Percentiles rank a stretch among this genome's conserved stretches.
Evolutionary conservation across 2,329 filamentous ascomycete species (phyloP).

Genomic region (Cercospora sp.): DNA sequence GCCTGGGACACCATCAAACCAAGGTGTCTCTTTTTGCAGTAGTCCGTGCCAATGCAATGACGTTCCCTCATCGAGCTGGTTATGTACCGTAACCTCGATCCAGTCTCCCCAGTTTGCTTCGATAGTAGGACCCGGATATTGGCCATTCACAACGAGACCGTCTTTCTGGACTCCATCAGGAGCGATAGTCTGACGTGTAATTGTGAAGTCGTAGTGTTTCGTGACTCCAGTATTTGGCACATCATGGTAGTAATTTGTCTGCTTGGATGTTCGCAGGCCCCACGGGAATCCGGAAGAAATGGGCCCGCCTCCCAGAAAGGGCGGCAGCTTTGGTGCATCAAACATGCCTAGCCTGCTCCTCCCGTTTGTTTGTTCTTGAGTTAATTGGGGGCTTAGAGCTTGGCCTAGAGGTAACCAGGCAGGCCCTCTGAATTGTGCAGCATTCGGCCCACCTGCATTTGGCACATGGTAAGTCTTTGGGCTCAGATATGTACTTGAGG

Average conservation of each 20-base stretch:
- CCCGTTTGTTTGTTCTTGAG: constrained; percentile 32
- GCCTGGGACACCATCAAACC: constrained; percentile 51
- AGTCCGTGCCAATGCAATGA: constrained; percentile 57
- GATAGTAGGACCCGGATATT: constrained; percentile 39
- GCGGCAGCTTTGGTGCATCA: constrained; percentile 29
- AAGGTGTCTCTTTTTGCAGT: constrained; percentile 54
- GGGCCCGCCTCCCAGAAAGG: constrained; percentile 27
- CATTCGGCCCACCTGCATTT: constrained; percentile 21
- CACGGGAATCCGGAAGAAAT: constrained; percentile 31
- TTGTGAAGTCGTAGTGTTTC: constrained; percentile 37
- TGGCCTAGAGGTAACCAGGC: constrained; percentile 27
- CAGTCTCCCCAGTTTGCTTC: constrained; percentile 41
- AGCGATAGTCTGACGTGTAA: constrained; percentile 34
- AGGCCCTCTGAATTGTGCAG: constrained; percentile 19
- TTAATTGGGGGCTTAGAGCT: constrained; percentile 21
- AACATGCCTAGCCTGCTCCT: constrained; percentile 32
- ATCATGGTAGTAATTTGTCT: constrained; percentile 34
- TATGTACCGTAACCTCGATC: constrained; percentile 40
- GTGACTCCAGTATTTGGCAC: constrained; percentile 39
- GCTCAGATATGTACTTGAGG: neutral
- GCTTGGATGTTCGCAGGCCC: constrained; percentile 30
- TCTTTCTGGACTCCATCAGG: constrained; percentile 38
- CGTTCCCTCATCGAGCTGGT: constrained; percentile 44
- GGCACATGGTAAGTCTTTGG: neutral
- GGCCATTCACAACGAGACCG: constrained; percentile 37